A percentile compares a stretch with the other conserved stretches of the same genome.
These are phyloP conservation scores for Boletellus deceptivus DNA, from an alignment of 1,284 basidiomycete genomes.

Conservation along the genomic window DNA sequence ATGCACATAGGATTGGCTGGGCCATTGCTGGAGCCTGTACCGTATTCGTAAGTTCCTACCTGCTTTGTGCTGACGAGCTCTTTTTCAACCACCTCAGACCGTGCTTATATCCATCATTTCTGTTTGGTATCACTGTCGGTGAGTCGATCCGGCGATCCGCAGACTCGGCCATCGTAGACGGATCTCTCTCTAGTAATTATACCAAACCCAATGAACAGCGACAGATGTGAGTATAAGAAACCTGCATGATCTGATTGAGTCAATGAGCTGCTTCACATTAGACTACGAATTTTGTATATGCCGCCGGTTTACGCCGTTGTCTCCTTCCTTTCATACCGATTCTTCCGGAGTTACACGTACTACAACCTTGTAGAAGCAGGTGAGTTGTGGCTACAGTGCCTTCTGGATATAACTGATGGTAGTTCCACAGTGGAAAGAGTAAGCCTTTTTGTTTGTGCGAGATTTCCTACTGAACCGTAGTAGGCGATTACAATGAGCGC, in stretches of 20 bases:
- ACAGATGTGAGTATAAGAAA: slow-evolving; percentile 60
- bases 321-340: slow-evolving; percentile 86
- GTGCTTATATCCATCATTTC: slow-evolving; percentile 55
- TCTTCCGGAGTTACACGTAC: slow-evolving; percentile 78
- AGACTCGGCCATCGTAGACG: background rate
- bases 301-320: slow-evolving; percentile 80
- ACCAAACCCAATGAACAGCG: slow-evolving; percentile 66
- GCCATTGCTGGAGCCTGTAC: slow-evolving; percentile 67
- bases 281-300: slow-evolving; percentile 75
- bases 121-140: slow-evolving; percentile 62
- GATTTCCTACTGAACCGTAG: slow-evolving; percentile 30
- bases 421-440: slow-evolving; percentile 38
- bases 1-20: slow-evolving; percentile 71
- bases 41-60: slow-evolving; percentile 46
- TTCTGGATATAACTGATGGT: slow-evolving; percentile 5
- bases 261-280: slow-evolving; percentile 3
- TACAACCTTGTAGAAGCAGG: slow-evolving; percentile 74
- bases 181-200: slow-evolving; percentile 54
- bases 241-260: background rate
- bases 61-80: background rate
- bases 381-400: slow-evolving; percentile 35
- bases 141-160: slow-evolving; percentile 22
- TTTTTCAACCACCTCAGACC: slow-evolving; percentile 42
- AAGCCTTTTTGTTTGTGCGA: slow-evolving; percentile 15
- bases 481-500: slow-evolving; percentile 77